Evolutionary conservation across 2,329 filamentous ascomycete genomes (phyloP), one percentile per base, ranked within the genome.

Genomic region (Penicillium sp.): DNA sequence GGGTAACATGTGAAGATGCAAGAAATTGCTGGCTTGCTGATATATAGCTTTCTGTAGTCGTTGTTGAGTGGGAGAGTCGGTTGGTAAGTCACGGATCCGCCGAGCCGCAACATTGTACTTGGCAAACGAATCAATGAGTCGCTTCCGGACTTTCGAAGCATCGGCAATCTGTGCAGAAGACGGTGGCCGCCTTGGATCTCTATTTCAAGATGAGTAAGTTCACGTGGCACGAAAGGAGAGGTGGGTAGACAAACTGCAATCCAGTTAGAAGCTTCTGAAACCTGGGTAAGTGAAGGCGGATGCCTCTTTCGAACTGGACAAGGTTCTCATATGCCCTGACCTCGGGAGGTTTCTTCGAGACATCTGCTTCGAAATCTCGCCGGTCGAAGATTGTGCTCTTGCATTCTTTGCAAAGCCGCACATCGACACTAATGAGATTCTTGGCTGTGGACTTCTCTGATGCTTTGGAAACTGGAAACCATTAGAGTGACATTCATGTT

Each of bases 351-450:
- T 89, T 89, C 55, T 86, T 83, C 1, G 84, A 79, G 4, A 92
- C 76, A 10, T 92, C 90, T 9, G 87, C 86, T 26, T 86, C 82
- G 73, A 97, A 97, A 73, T 97, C 93, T 40, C 89, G 86, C 69
- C 90, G 89, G 55, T 86, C 85, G 76, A 91, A 92, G 22, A 91
- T 78, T 0, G 86, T 91, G 35, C 85, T 79, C 67, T 85, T 92
- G 81, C 95, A 99, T 60, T 96, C 92, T 71, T 90, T 91, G 78
- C 95, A 99, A 86, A 99, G 94, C 45, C 95, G 88, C 17, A 99
- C 82, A 72, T 97, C 92, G 47, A 98, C 79, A 58, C 86, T 88
- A 45, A 96, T 76, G 64, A 89, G 85, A 15, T 79, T 80, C 74
- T 83, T 65, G 30, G 66, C 66, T 22, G 63, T 55, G 13, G 71